Conservation (phyloP, 441 rosid species). For the Populus hybrid region DNA sequence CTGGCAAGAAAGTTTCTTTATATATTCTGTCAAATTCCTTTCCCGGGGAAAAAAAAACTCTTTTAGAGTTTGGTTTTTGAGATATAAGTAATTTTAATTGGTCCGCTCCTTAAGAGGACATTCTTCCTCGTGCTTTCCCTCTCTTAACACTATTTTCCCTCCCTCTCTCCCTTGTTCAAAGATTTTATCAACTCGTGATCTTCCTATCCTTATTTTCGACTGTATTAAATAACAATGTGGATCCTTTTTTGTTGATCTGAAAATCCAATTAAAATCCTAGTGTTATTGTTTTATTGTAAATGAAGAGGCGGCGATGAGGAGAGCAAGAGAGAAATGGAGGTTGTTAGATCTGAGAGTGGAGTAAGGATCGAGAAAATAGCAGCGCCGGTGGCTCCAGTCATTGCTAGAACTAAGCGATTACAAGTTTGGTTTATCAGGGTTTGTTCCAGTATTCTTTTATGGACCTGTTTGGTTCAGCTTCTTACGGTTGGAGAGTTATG, state of each 20-base stretch:
- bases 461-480: constrained; percentile 98
- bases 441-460: constrained; percentile 83
- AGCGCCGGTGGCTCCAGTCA: constrained; percentile 35
- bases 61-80: constrained; percentile 4
- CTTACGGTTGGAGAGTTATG: constrained; percentile 83
- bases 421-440: constrained; percentile 90
- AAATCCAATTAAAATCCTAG: not conserved
- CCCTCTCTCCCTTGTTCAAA: not conserved
- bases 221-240: constrained; percentile 1
- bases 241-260: not conserved
- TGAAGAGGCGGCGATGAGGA: constrained; percentile 70
- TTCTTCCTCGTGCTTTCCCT: not conserved
- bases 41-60: not conserved
- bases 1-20: not conserved
- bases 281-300: constrained; percentile 9
- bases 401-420: constrained; percentile 59
- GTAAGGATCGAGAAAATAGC: constrained; percentile 52
- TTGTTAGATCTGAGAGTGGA: constrained; percentile 70
- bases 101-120: not conserved
- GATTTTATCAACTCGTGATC: not conserved
- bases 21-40: not conserved
- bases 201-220: not conserved
- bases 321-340: constrained; percentile 65
- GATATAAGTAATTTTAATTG: not conserved
- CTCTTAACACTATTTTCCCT: not conserved